A percentile compares a stretch with the other conserved stretches of the same genome.
These are phyloP conservation scores for Rhodotorula sp. DNA, from an alignment of 1,284 basidiomycete species.

Conservation along the genomic window DNA sequence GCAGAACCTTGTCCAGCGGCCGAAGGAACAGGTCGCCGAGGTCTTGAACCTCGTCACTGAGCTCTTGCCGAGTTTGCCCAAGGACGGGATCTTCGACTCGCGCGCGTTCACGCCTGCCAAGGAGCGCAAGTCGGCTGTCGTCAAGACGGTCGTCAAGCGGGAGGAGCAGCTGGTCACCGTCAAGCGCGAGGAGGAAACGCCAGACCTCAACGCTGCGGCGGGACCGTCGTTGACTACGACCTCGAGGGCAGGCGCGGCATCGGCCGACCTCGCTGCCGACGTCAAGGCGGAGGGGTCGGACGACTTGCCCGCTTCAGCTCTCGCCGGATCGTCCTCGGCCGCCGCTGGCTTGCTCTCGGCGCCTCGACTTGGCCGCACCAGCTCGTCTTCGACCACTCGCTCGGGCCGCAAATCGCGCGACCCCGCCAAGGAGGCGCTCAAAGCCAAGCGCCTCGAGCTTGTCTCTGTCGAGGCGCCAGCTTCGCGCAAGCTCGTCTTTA, in stretches of 20 bases:
- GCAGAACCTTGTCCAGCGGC: conserved; percentile 91
- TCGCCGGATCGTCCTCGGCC: not conserved
- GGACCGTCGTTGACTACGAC: not conserved
- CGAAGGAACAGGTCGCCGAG: conserved; percentile 95
- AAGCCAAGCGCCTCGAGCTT: conserved; percentile 54
- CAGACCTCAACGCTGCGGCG: conserved; percentile 8
- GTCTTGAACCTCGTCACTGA: conserved; percentile 81
- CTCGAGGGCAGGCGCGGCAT: not conserved
- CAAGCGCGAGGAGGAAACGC: conserved; percentile 41
- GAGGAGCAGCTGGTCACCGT: conserved; percentile 14
- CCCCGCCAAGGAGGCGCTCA: conserved; percentile 45
- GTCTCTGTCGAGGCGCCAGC: conserved; percentile 55
- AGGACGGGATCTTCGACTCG: conserved; percentile 45
- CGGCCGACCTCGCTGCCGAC: conserved; percentile 16
- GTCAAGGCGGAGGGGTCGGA: conserved; percentile 38
- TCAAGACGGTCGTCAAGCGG: conserved; percentile 21
- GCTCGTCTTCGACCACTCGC: conserved; percentile 18
- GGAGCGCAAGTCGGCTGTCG: conserved; percentile 15
- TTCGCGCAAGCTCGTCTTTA: conserved; percentile 56
- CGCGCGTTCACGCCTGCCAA: conserved; percentile 38
- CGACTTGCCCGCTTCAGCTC: conserved; percentile 4
- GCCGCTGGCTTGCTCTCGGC: not conserved
- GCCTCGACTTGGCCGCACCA: conserved; percentile 9
- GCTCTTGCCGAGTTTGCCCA: conserved; percentile 79
- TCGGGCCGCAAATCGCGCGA: conserved; percentile 12